These are phyloP conservation scores for Debaryomycetaceae sp. DNA, from an alignment of 1,139 yeast genomes.

Conservation along the genomic window DNA sequence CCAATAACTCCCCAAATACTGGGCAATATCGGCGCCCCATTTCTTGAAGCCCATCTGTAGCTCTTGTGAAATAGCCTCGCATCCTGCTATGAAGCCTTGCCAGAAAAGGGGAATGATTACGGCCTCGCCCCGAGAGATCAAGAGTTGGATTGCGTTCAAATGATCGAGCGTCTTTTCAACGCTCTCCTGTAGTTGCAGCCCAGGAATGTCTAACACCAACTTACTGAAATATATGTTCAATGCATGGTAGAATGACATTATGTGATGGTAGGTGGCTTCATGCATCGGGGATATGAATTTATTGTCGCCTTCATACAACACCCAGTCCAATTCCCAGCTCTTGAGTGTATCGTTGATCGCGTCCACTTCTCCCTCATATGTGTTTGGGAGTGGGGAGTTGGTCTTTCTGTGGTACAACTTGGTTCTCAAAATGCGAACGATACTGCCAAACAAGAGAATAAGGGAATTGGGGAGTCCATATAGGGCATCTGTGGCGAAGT, in stretches of 20 bases:
- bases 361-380: conserved; percentile 41
- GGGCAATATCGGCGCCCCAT: conserved; percentile 81
- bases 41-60: conserved; percentile 64
- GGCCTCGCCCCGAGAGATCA: conserved; percentile 51
- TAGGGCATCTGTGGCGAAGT: conserved; percentile 73
- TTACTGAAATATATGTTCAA: conserved; percentile 72
- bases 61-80: conserved; percentile 61
- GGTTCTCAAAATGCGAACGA: conserved; percentile 60
- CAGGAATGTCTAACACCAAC: conserved; percentile 52
- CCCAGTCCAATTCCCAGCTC: conserved; percentile 70
- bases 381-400: conserved; percentile 30
- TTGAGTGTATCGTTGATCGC: conserved; percentile 49
- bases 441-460: conserved; percentile 65
- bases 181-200: conserved; percentile 51
- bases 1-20: conserved; percentile 78
- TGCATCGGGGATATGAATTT: conserved; percentile 51
- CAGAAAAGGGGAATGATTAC: conserved; percentile 75
- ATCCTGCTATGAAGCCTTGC: conserved; percentile 89
- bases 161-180: conserved; percentile 62
- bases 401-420: conserved; percentile 47
- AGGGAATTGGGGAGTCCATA: conserved; percentile 84
- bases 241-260: conserved; percentile 74
- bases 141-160: conserved; percentile 56
- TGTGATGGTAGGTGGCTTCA: conserved; percentile 79
- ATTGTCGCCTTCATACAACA: conserved; percentile 23